Evolutionary conservation across 805 yeast species (phyloP).

Genomic region (Cyberlindnera saturnus): DNA sequence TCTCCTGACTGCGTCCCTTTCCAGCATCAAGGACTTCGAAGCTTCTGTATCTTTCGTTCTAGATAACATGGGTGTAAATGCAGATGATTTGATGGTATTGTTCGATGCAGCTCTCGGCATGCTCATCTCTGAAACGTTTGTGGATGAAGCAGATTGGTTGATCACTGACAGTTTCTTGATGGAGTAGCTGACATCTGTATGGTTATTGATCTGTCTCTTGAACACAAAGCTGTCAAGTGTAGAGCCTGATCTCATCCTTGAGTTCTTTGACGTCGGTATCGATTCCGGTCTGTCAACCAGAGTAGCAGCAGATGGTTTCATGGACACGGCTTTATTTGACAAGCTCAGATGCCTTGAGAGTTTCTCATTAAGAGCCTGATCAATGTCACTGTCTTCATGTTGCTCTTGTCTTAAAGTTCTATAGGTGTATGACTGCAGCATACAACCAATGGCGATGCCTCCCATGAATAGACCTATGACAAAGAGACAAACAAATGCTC

Average conservation of each 20-base stretch:
- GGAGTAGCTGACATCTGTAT: slow-evolving; percentile 5
- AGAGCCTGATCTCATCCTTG: background rate
- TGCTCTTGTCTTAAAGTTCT: too few species aligned
- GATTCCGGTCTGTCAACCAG: slow-evolving; percentile 13
- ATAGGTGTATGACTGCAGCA: slow-evolving; percentile 1
- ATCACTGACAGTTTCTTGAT: slow-evolving; percentile 20
- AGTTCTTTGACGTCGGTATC: too few species aligned
- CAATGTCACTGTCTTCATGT: background rate
- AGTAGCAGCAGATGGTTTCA: slow-evolving; percentile 24
- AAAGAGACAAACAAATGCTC: slow-evolving; percentile 8
- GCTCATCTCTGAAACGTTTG: slow-evolving; percentile 3
- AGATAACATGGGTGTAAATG: slow-evolving; percentile 11
- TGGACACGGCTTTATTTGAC: slow-evolving; percentile 11
- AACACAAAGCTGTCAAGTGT: too few species aligned
- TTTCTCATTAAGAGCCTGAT: background rate
- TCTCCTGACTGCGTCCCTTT: slow-evolving; percentile 23
- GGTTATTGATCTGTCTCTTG: background rate
- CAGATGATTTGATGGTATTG: slow-evolving; percentile 1
- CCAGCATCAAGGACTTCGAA: slow-evolving; percentile 11
- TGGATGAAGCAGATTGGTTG: slow-evolving; percentile 18
- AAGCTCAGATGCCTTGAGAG: background rate
- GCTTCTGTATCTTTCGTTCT: slow-evolving; percentile 1
- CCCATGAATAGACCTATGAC: slow-evolving; percentile 6
- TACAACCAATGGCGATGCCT: slow-evolving; percentile 7
- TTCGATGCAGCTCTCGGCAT: background rate